Evolutionary conservation across 805 yeast species (phyloP).

Genomic region (Wickerhamiella nectarea): DNA sequence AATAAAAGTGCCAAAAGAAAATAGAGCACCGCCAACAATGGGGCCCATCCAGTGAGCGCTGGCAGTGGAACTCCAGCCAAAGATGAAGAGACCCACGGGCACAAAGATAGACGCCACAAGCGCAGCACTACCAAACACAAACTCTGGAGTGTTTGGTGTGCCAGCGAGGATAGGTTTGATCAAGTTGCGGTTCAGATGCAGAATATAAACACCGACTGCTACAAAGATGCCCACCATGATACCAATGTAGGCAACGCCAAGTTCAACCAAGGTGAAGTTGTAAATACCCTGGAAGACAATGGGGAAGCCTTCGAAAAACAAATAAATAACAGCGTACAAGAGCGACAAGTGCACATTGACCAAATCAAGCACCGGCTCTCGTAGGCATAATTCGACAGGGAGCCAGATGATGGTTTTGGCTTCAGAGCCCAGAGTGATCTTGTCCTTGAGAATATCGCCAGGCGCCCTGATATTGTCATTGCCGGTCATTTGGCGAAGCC

Average conservation of each 20-base stretch:
- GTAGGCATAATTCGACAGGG: conserved; percentile 35
- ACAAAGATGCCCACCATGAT: conserved; percentile 33
- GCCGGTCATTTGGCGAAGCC: conserved; percentile 35
- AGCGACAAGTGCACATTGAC: conserved; percentile 40
- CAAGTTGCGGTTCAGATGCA: conserved; percentile 8
- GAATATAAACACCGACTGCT: conserved; percentile 22
- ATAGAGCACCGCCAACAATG: conserved; percentile 31
- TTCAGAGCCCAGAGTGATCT: background rate
- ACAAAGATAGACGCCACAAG: conserved; percentile 33
- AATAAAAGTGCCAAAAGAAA: conserved; percentile 30
- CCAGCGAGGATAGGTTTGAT: background rate
- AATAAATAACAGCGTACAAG: conserved; percentile 38
- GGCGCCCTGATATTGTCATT: conserved; percentile 11
- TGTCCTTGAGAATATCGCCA: conserved; percentile 13
- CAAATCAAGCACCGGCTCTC: conserved; percentile 45
- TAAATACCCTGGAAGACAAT: conserved; percentile 35
- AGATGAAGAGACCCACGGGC: conserved; percentile 42
- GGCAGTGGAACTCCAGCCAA: conserved; percentile 45
- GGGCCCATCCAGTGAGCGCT: conserved; percentile 42
- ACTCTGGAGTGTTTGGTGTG: conserved; percentile 10
- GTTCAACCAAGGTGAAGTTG: conserved; percentile 35
- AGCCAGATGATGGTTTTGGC: conserved; percentile 17
- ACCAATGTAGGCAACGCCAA: conserved; percentile 36
- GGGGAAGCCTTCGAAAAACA: conserved; percentile 53
- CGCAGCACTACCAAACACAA: conserved; percentile 21